A percentile compares a stretch with the other conserved stretches of the same genome.
Conservation (phyloP, 148 eudicot species). For the Pharnaceum exiguum region DNA sequence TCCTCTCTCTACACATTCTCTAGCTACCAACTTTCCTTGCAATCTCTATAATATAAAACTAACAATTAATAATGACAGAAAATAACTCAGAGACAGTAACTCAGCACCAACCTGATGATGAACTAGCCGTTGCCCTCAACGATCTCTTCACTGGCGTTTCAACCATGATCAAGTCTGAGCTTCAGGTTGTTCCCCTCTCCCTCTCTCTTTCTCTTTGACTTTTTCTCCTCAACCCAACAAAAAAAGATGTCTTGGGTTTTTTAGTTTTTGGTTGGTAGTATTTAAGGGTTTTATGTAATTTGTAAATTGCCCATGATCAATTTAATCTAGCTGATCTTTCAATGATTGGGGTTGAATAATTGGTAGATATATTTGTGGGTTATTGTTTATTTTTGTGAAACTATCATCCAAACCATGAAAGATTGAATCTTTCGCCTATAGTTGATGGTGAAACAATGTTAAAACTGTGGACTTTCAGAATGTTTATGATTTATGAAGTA, state of each 20-base stretch:
- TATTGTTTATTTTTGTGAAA: too few species aligned
- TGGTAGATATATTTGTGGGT: not conserved
- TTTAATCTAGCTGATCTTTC: not conserved
- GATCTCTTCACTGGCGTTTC: constrained; percentile 76
- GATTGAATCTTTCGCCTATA: too few species aligned
- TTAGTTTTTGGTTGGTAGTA: too few species aligned
- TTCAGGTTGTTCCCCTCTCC: constrained; percentile 42
- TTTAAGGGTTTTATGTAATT: too few species aligned
- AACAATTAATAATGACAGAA: constrained; percentile 21
- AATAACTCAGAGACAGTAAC: not conserved
- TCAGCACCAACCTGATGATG: constrained; percentile 38
- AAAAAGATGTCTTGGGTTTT: constrained; percentile 17
- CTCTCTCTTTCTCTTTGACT: not conserved
- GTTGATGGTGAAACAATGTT: too few species aligned
- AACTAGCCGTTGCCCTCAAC: constrained; percentile 54
- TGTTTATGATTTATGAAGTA: too few species aligned
- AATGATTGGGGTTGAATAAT: not conserved
- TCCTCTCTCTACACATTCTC: too few species aligned
- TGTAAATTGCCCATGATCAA: not conserved
- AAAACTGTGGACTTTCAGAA: too few species aligned
- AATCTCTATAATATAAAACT: not conserved
- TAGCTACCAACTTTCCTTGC: not conserved
- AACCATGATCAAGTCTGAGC: constrained; percentile 72
- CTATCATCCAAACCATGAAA: too few species aligned
- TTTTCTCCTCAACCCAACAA: not conserved